Base-by-base conservation (phyloP, 345 rosid species). In the Corymbia maculata region DNA sequence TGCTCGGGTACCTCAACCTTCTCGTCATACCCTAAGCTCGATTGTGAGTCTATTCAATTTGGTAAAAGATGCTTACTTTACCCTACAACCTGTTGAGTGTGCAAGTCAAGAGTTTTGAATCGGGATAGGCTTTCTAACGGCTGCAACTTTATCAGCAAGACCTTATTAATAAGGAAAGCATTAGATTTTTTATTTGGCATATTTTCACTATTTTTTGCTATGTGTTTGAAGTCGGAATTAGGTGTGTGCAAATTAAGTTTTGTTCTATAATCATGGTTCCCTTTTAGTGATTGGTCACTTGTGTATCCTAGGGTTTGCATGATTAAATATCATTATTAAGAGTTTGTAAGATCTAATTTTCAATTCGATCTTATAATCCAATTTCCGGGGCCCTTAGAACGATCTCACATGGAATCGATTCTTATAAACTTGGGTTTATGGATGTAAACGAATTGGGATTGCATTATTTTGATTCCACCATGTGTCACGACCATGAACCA, bases 181-280 rank as follows among this genome's bases (percentile, higher is more conserved):
- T 55, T 8, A 1, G 24, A 19, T 53, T 53, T 53, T 53, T 8
- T 53, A 17, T 2, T 53, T 53, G 57, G 5, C 19, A n/a, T 6
- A 64, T 7, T 64, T 64, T n/a, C 2, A 0, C 1, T 66, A 0
- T 30, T 66, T 4, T 16, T 4, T 14, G 2, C 4, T 66, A 21
- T 66, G 30, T 14, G 30, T 66, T 30, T 14, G 42, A 66, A 30
- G 79, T 2, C 2, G 1, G 2, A 4, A 7, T 30, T 1, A 30
- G 3, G 10, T 7, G 13, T 2, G 0, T 30, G 79, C 79, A 66
- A 66, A 66, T 7, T 66, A 66, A 66, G 42, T 30, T 8, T 30
- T 21, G 7, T 66, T 6, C 30, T 30, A 14, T 14, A 7, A 30
- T 3, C 0, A 3, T 7, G 10, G 5, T 7, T 66, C 16, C 42